Base-by-base conservation (phyloP, 2,329 filamentous ascomycete genomes). In the Ophiostoma angusticollis region DNA sequence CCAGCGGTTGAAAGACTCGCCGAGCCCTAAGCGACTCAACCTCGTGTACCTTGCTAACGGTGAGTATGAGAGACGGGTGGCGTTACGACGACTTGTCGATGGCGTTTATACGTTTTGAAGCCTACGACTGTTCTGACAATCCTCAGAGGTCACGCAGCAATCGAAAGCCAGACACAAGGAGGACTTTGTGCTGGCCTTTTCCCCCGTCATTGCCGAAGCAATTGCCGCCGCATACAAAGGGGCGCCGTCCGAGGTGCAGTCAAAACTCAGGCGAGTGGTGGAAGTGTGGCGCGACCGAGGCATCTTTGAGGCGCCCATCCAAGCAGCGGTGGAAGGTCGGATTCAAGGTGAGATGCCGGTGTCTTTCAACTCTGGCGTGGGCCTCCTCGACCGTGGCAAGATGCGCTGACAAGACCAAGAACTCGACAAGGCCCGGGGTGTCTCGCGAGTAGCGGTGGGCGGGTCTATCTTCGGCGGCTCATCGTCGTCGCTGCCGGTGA, bases 21-120 rank as follows among this genome's bases (percentile, higher is more conserved):
- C 82, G 6, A 80, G 84, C 44, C 75, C 80, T 43, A 95, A 94
- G 60, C 78, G 86, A 50, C 67, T 98, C 43, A 94, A 86, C 52
- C 68, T 96, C 47, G 74, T 98, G 47, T 98, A 98, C 58, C 79
- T 98, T 41, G 87, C 87, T 47, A 98, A 98, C 59, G 85, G 85
- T 91, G 68, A 54, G 70, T 53, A 12, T 2, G 5, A n/a, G n/a
- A n/a, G n/a, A n/a, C n/a, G n/a, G n/a, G n/a, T n/a, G n/a, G n/a
- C n/a, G n/a, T n/a, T n/a, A n/a, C n/a, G n/a, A n/a, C n/a, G n/a
- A n/a, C n/a, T n/a, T n/a, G n/a, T n/a, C n/a, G n/a, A n/a, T n/a
- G n/a, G n/a, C n/a, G n/a, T n/a, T n/a, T n/a, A n/a, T n/a, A n/a
- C n/a, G n/a, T n/a, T n/a, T n/a, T n/a, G n/a, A n/a, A n/a, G n/a